Conservation (phyloP, 345 rosid species). For the Gossypium raimondii region DNA sequence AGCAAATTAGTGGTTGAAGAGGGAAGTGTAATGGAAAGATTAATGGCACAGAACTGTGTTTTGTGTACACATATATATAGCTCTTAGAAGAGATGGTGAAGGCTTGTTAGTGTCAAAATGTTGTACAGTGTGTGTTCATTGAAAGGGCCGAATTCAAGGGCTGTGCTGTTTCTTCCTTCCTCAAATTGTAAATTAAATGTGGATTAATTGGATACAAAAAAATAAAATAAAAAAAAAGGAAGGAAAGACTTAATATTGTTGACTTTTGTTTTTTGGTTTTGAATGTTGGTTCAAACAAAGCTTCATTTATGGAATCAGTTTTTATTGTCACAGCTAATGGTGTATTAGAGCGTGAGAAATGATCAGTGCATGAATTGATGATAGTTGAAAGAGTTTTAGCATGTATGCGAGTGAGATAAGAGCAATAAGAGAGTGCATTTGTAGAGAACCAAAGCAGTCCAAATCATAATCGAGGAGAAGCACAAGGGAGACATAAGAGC, state of each 20-base stretch:
- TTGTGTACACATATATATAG: constrained; percentile 35
- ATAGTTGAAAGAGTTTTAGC: too few relatives aligned
- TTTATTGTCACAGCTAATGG: too few relatives aligned
- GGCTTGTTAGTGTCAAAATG: background rate
- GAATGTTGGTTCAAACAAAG: too few relatives aligned
- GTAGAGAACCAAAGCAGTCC: too few relatives aligned
- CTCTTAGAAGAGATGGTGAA: background rate
- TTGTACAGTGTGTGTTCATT: background rate
- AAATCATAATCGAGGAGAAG: too few relatives aligned
- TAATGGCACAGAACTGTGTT: constrained; percentile 49
- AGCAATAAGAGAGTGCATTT: too few relatives aligned
- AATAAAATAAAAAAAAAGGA: background rate
- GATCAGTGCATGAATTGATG: too few relatives aligned
- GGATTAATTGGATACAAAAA: background rate
- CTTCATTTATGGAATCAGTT: too few relatives aligned
- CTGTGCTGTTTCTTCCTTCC: background rate
- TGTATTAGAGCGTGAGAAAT: too few relatives aligned
- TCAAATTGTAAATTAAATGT: background rate
- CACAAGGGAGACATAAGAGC: too few relatives aligned
- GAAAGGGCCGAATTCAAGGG: background rate
- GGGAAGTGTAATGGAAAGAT: constrained; percentile 56
- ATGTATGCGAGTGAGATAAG: too few relatives aligned
- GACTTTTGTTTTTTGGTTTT: too few relatives aligned
- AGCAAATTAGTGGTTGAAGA: constrained; percentile 44
- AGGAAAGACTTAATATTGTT: background rate